A percentile compares a stretch with the other conserved stretches of the same genome.
Evolutionary conservation across 148 eudicot species (phyloP).

Genomic region (Spergularia bocconei): DNA sequence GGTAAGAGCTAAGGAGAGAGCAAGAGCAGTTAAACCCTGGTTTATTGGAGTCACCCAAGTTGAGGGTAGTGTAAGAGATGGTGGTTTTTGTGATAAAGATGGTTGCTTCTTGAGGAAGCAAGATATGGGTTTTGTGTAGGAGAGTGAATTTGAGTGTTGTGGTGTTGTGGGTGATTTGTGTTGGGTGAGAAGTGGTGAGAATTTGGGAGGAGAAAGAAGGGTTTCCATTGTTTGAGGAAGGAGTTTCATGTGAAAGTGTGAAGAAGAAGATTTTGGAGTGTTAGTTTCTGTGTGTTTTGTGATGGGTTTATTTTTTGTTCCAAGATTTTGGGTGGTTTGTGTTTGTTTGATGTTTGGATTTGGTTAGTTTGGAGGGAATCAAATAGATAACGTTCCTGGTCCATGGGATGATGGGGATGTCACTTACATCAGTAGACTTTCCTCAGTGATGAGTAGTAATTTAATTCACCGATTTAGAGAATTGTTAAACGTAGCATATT

Average conservation of each 20-base stretch:
- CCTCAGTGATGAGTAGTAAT: too few relatives aligned
- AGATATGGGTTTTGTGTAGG: constrained; percentile 43
- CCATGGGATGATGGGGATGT: constrained; percentile 10
- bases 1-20: constrained; percentile 72
- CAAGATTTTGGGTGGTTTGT: constrained; percentile 51
- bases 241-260: constrained; percentile 17
- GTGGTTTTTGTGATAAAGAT: constrained; percentile 26
- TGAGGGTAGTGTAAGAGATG: constrained; percentile 40
- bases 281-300: constrained; percentile 1
- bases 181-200: constrained; percentile 43
- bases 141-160: constrained; percentile 34
- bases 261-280: not conserved
- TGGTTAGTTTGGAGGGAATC: not conserved
- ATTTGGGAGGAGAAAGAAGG: constrained; percentile 68
- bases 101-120: constrained; percentile 48
- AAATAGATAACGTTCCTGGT: constrained; percentile 19
- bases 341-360: constrained; percentile 33
- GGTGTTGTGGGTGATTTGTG: constrained; percentile 25
- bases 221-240: constrained; percentile 66
- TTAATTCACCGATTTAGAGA: too few relatives aligned
- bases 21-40: constrained; percentile 78
- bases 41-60: constrained; percentile 60
- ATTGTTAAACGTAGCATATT: too few relatives aligned
- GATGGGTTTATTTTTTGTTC: not conserved
- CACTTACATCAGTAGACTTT: too few relatives aligned